Base-by-base conservation (phyloP, 23 red algal genomes). In the Gracilaria vermiculophylla region DNA sequence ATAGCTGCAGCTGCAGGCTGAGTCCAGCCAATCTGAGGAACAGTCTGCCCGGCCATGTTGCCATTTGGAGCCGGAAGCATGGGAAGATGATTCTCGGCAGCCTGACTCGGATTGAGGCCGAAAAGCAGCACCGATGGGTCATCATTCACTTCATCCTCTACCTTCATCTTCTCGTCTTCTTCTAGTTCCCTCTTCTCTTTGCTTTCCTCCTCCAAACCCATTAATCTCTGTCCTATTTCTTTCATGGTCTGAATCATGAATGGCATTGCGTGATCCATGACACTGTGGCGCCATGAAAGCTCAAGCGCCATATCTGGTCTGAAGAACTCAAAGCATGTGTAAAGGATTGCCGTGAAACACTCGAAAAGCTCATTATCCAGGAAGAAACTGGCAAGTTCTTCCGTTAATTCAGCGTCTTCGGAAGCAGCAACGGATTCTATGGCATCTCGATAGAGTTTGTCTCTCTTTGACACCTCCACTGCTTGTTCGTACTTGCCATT, bases 241-340 rank as follows among this genome's bases (percentile, higher is more conserved):
- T 89, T 90, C 88, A 98, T 82, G 19, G 93, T 98, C 67, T 98
- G 96, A 92, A 98, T 92, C 92, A 95, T 88, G 56, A 94, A 98
- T 33, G 96, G 96, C 96, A 98, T 98, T 1, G 96, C 91, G 29
- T 84, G 92, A 87, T 98, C 92, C 53, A 94, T 93, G 7, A 90
- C 87, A 45, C 80, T 92, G 76, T 92, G 81, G 28, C 88, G 92
- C 96, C 96, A 98, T 29, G 92, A 51, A 13, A 87, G 82, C 76
- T 98, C 96, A 33, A 98, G 76, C 11, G 92, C 96, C 54, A 93
- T 62, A 67, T 98, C 96, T 23, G 96, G 89, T 61, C 92, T 82
- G 69, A 95, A 86, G 78, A 91, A 89, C 65, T 92, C 92, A 33
- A 94, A 98, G 82, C 96, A 98, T 5, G 92, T 91, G 83, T 92